phyloP scores from a whole-genome alignment of 1,284 basidiomycete species.

The Cryptococcus sp. region DNA sequence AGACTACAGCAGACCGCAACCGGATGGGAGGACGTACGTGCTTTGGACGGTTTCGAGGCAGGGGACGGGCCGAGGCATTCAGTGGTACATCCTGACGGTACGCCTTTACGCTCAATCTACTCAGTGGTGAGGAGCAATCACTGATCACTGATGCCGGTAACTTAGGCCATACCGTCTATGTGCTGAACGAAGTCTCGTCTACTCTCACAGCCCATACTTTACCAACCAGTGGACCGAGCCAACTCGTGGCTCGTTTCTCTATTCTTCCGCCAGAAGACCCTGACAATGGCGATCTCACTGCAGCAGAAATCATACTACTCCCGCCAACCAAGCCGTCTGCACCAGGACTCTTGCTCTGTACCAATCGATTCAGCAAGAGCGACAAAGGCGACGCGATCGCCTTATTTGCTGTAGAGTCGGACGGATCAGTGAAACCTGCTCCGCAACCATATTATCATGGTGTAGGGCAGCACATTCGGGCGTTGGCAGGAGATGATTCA shows the following conservation, averaged over 20 bases:
- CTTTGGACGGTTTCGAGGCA: conserved; percentile 11
- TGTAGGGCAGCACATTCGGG: conserved; percentile 12
- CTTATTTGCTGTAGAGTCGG: conserved; percentile 8
- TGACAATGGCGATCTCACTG: conserved; percentile 2
- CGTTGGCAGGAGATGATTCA: conserved; percentile 2
- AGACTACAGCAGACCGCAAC: not conserved
- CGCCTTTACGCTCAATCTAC: not conserved
- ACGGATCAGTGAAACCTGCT: conserved; percentile 5
- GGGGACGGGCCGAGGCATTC: conserved; percentile 23
- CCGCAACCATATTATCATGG: conserved; percentile 3
- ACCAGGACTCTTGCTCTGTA: conserved; percentile 10
- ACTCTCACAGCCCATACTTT: conserved; percentile 10
- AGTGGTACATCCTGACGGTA: conserved; percentile 17
- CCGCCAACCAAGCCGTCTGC: not conserved
- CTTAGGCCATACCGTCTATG: conserved; percentile 14
- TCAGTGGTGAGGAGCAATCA: not conserved
- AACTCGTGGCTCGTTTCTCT: conserved; percentile 5
- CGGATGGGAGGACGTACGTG: not conserved
- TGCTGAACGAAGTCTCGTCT: conserved; percentile 18
- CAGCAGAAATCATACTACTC: conserved; percentile 16
- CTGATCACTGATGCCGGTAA: not conserved
- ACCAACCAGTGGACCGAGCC: not conserved
- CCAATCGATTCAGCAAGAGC: conserved; percentile 16
- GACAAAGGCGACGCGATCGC: conserved; percentile 17
- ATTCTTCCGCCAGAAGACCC: conserved; percentile 9